Evolutionary conservation across 495 filamentous ascomycete genomes (phyloP), one percentile per base, ranked within the genome.

Genomic region (Penicillium mononematosum): DNA sequence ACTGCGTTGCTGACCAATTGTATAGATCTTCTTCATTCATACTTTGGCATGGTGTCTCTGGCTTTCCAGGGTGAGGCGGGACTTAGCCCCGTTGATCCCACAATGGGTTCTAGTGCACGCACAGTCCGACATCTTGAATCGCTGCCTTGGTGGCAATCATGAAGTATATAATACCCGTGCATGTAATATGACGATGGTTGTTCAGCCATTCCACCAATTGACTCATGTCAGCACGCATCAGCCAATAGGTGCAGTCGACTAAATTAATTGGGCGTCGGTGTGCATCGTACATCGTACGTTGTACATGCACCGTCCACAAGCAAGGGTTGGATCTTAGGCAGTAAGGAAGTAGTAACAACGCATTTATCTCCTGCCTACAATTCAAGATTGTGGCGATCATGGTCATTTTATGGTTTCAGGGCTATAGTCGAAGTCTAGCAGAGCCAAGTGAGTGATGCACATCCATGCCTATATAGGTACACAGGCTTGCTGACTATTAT

Each of bases 1-100:
- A 46, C 44, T 5, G 19, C 19, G 7, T 34, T 55, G 34, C 60
- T 69, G 34, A 69, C 52, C 59, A 24, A 55, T 56, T 34, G 45
- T 20, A 7, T 44, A 76, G 94, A 98, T 73, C 81, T 97, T 25
- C 86, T 96, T 60, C 94, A 98, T 64, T 88, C 88, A 1, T 96
- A 89, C 70, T 85, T 98, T 50, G 94, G 93, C 4, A 81, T 98
- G 38, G 85, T 91, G 0, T 85, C 86, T 4, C 74, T 98, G 22
- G 85, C 85, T 0, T 81, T 83, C 14, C 81, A 91, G 70, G 80
- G 80, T 9, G 83, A 89, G 77, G 66, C 75, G 50, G 75, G 85
- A 1, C 56, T 93, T 27, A 81, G 78, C 32, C 60, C 64, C 19
- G 74, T 91, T n/a, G 90, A 96, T 69, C 75, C 88, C 11, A 78